Percentiles rank a stretch among this genome's conserved stretches.
phyloP scores from a whole-genome alignment of 2,329 filamentous ascomycete genomes.

The Monosporascus ibericus region DNA sequence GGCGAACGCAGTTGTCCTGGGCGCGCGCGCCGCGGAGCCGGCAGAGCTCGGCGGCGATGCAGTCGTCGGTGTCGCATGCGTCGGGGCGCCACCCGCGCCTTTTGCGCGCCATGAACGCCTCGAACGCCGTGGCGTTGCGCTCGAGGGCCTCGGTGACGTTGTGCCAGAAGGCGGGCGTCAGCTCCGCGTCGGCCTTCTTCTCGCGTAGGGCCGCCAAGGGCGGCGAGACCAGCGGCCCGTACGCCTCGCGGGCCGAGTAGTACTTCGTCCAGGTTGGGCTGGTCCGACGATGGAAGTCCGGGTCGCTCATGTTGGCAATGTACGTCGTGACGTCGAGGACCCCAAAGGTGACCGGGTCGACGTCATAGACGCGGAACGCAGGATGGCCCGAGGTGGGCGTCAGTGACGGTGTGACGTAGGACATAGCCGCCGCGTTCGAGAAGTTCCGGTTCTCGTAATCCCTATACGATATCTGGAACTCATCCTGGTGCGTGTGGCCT shows the following conservation, averaged over 20 bases:
- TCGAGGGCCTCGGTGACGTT: constrained; percentile 46
- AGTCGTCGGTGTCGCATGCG: constrained; percentile 33
- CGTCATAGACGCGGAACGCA: constrained; percentile 51
- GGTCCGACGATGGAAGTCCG: constrained; percentile 32
- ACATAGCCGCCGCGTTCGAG: constrained; percentile 40
- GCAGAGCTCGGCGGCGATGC: constrained; percentile 42
- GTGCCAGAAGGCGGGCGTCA: constrained; percentile 55
- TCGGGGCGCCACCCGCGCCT: constrained; percentile 38
- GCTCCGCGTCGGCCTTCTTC: constrained; percentile 27
- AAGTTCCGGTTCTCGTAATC: constrained; percentile 36
- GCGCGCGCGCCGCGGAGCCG: constrained; percentile 44
- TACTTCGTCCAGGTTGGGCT: constrained; percentile 48
- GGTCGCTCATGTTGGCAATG: constrained; percentile 43
- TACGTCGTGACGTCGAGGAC: constrained; percentile 50
- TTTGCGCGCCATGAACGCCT: constrained; percentile 40
- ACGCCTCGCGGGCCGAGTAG: constrained; percentile 50
- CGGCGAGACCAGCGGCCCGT: constrained; percentile 39
- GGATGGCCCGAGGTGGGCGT: constrained; percentile 50
- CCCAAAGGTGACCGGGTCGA: constrained; percentile 51
- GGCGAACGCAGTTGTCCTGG: constrained; percentile 44
- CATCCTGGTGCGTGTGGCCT: constrained; percentile 50
- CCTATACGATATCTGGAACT: constrained; percentile 50
- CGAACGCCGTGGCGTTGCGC: constrained; percentile 35
- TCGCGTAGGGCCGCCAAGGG: constrained; percentile 29
- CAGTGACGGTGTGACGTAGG: constrained; percentile 48